These are phyloP conservation scores for Diaporthe citriasiana DNA, from an alignment of 2,329 filamentous ascomycete genomes.

Conservation along the genomic window DNA sequence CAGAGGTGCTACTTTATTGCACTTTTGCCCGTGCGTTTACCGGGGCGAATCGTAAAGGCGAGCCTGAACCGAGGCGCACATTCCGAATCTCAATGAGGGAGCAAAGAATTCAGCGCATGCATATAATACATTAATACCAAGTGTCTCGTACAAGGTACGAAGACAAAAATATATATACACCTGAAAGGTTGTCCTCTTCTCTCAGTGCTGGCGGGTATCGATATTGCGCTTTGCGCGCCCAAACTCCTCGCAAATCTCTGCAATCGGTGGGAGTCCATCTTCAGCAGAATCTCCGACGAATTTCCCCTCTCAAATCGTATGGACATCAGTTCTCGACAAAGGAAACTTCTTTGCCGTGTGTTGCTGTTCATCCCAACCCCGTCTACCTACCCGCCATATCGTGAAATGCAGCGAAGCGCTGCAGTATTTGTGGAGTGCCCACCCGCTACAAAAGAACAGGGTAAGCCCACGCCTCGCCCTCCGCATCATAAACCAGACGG, in stretches of 20 bases:
- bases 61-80: background rate
- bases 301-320: constrained; percentile 1
- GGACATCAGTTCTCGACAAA: constrained; percentile 23
- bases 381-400: background rate
- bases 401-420: background rate
- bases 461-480: background rate
- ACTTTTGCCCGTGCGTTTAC: background rate
- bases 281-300: background rate
- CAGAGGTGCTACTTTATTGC: background rate
- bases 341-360: constrained; percentile 26
- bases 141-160: constrained; percentile 32
- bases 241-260: constrained; percentile 36
- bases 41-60: background rate
- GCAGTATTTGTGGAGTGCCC: background rate
- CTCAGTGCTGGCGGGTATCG: constrained; percentile 38
- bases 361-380: background rate
- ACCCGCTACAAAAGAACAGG: background rate
- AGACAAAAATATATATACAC: constrained; percentile 30
- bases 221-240: constrained; percentile 32
- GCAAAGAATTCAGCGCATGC: background rate
- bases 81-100: background rate
- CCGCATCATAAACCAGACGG: background rate
- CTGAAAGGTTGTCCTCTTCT: constrained; percentile 31
- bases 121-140: constrained; percentile 40
- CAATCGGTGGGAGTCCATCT: background rate